These are phyloP conservation scores for Cryptococcus hybrid DNA, from an alignment of 1,284 basidiomycete genomes.

Conservation along the genomic window DNA sequence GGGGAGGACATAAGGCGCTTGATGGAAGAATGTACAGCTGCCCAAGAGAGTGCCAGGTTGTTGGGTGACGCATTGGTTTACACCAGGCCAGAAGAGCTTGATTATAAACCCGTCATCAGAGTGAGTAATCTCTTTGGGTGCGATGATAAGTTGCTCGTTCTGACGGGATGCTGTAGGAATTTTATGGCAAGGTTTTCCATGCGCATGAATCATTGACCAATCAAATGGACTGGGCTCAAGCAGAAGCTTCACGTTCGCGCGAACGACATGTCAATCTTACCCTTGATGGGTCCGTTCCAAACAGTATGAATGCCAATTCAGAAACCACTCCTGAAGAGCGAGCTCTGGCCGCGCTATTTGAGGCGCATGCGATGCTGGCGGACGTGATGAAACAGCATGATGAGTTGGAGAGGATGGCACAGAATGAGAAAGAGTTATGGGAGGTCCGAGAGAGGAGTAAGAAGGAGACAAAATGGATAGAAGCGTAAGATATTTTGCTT, in stretches of 20 bases:
- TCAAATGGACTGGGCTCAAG: constrained; percentile 53
- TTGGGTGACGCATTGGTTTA: constrained; percentile 38
- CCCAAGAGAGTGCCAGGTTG: constrained; percentile 38
- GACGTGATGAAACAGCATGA: constrained; percentile 45
- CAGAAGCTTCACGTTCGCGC: constrained; percentile 46
- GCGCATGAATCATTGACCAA: constrained; percentile 47
- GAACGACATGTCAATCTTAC: constrained; percentile 22
- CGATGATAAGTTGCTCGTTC: not conserved
- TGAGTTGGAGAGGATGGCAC: constrained; percentile 38
- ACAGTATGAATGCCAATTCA: not conserved
- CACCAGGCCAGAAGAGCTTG: constrained; percentile 36
- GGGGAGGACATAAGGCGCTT: constrained; percentile 39
- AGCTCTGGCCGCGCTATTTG: constrained; percentile 39
- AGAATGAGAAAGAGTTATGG: constrained; percentile 39
- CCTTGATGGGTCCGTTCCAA: constrained; percentile 6
- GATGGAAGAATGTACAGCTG: constrained; percentile 37
- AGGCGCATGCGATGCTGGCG: constrained; percentile 36
- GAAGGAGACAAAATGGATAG: constrained; percentile 45
- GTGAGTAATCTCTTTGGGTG: constrained; percentile 11
- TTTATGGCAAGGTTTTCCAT: constrained; percentile 46
- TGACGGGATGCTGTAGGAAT: constrained; percentile 32
- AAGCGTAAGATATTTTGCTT: constrained; percentile 20
- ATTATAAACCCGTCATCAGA: constrained; percentile 32
- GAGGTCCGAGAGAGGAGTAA: constrained; percentile 48
- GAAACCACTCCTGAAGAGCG: constrained; percentile 31